Evolutionary conservation across 805 yeast species (phyloP), one percentile per base, ranked within the genome.

Genomic region (Schizosaccharomyces octosporus): DNA sequence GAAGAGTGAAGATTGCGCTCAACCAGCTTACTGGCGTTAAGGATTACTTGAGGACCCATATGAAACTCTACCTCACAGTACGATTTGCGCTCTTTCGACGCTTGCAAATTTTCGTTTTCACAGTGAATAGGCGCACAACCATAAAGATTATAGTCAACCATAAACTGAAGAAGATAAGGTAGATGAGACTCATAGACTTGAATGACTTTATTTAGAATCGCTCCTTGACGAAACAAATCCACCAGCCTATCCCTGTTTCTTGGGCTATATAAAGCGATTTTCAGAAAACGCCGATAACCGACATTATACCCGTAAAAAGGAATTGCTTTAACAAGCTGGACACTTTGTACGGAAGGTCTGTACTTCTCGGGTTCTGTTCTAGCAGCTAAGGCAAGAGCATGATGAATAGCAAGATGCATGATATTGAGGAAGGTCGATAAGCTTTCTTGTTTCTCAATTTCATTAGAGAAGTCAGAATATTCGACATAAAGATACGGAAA

Each of bases 231-330:
- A 3, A 80, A 65, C 71, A 76, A 59, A 72, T 77, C 77, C 62
- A 83, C 73, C 4, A 87, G 69, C 61, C 85, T 75, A 3, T 78
- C 72, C 21, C 75, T 71, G 65, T 80, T 79, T 4, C 78, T 68
- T 0, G 95, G 93, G 63, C 82, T 81, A 11, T 83, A 67, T 13
- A 88, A 68, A 59, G 80, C 78, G 1, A 93, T 78, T 69, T 87
- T 88, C 66, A 85, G 78, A 67, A 79, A 84, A 1, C 78, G 71
- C n/a, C 74, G 66, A 72, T 81, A 78, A 0, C 87, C 87, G 2
- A 79, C 75, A 65, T 80, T 81, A 69, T 78, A 90, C 0, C 97
- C 97, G 69, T 93, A 93, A 59, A 89, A 83, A 0, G 94, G 90
- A 0, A 79, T 75, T 0, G 84, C 96, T 64, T 81, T 80, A 61